Evolutionary conservation across 768 basidiomycete genomes (phyloP), one percentile per base, ranked within the genome.

Genomic region (Lactarius psammicola): DNA sequence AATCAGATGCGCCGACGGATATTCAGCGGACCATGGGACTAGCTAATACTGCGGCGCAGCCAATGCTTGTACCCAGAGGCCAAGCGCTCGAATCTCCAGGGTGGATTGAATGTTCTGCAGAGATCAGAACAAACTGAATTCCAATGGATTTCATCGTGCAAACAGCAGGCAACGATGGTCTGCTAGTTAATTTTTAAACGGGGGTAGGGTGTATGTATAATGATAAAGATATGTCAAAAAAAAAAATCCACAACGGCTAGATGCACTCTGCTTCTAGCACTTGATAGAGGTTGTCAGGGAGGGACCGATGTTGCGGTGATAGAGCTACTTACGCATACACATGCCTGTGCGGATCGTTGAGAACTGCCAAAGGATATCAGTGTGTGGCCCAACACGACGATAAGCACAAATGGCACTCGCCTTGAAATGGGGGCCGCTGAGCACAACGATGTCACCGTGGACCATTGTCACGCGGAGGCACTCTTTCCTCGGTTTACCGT

Each of bases 381-480:
- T 30, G n/a, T n/a, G 18, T 15, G 34, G 57, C 10, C 11, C 4
- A 23, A 49, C n/a, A 46, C 23, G 23, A n/a, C 11, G n/a, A 36
- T 6, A 28, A 10, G 49, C 2, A 28, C 15, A 38, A 10, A 7
- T 7, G n/a, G n/a, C 17, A 23, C 18, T 44, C 56, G 44, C 67
- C 59, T 68, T 65, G n/a, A 56, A 66, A 13, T 56, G 34, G 42
- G 15, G 11, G 20, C 64, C 63, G 13, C 56, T 57, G 34, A 69
- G n/a, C 6, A 68, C 49, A 15, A 62, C 58, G 28, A 64, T 58
- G 40, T 69, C 69, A 4, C 69, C 69, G 18, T 69, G 69, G 34
- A 68, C 59, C 56, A 70, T 65, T 54, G 69, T 65, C 18, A 70
- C 69, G 18, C 60, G 62, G n/a, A 70, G 63, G n/a, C 56, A 56